Evolutionary conservation across 2,329 filamentous ascomycete genomes (phyloP).

Genomic region (Aspergillus ochraceus): DNA sequence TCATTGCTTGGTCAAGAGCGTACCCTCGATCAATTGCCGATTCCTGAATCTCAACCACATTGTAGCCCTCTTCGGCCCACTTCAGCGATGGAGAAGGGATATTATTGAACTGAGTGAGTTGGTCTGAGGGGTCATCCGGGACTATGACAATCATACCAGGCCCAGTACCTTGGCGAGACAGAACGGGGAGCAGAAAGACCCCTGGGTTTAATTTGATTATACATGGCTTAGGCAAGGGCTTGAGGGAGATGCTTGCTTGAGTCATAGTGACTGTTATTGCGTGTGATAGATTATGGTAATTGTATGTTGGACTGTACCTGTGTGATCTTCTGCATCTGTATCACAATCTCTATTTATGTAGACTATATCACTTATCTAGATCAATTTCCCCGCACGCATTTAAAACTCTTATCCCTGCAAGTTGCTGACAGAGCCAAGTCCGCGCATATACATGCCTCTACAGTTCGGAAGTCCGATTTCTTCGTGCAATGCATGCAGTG

Average conservation of each 20-base stretch:
- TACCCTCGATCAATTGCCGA: neutral
- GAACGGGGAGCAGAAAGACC: slow-evolving; percentile 42
- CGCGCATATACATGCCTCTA: too few relatives aligned
- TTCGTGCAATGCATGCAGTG: too few relatives aligned
- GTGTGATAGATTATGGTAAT: too few relatives aligned
- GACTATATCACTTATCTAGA: too few relatives aligned
- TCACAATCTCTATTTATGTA: too few relatives aligned
- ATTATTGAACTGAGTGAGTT: slow-evolving; percentile 33
- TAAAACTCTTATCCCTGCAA: neutral
- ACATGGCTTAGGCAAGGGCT: neutral
- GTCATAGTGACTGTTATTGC: too few relatives aligned
- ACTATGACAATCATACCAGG: slow-evolving; percentile 48
- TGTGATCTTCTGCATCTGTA: too few relatives aligned
- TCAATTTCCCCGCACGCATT: too few relatives aligned
- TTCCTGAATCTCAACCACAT: slow-evolving; percentile 53
- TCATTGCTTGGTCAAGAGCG: slow-evolving; percentile 11
- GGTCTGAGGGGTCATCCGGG: slow-evolving; percentile 25
- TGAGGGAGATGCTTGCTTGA: neutral
- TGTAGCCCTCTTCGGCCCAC: slow-evolving; percentile 68
- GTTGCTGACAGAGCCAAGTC: too few relatives aligned
- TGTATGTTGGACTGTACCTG: too few relatives aligned
- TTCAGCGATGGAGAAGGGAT: slow-evolving; percentile 59
- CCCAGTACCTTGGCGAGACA: slow-evolving; percentile 47
- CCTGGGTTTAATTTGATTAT: slow-evolving; percentile 7
- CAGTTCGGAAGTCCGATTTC: too few relatives aligned